phyloP scores from a whole-genome alignment of 768 basidiomycete genomes.

The Leccinum imitatum region DNA sequence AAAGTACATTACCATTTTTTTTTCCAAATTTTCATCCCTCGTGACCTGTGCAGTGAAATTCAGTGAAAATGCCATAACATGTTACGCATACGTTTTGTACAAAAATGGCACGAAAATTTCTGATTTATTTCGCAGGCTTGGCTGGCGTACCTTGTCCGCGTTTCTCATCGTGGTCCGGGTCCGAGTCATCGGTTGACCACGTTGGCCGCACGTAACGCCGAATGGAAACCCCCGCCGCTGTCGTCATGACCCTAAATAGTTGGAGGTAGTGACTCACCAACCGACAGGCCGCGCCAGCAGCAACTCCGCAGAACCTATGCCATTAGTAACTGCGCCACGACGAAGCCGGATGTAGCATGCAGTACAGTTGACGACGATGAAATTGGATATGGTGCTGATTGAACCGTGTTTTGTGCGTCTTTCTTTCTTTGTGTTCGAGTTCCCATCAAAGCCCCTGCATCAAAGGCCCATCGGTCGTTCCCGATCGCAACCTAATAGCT shows the following conservation, averaged over 20 bases:
- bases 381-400: background rate
- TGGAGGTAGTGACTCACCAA: background rate
- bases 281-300: background rate
- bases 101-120: background rate
- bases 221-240: background rate
- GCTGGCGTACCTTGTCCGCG: background rate
- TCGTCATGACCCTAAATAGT: background rate
- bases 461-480: background rate
- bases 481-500: background rate
- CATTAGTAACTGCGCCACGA: background rate
- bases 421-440: background rate
- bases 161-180: background rate
- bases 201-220: background rate
- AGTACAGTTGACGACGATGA: background rate
- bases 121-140: background rate
- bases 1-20: background rate
- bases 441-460: background rate
- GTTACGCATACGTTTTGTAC: background rate
- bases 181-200: background rate
- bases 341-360: background rate
- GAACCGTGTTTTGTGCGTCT: background rate
- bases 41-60: background rate
- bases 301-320: background rate
- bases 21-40: background rate
- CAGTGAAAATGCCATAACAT: background rate